phyloP scores from a whole-genome alignment of 1,284 basidiomycete species.

The Tilletia horrida region DNA sequence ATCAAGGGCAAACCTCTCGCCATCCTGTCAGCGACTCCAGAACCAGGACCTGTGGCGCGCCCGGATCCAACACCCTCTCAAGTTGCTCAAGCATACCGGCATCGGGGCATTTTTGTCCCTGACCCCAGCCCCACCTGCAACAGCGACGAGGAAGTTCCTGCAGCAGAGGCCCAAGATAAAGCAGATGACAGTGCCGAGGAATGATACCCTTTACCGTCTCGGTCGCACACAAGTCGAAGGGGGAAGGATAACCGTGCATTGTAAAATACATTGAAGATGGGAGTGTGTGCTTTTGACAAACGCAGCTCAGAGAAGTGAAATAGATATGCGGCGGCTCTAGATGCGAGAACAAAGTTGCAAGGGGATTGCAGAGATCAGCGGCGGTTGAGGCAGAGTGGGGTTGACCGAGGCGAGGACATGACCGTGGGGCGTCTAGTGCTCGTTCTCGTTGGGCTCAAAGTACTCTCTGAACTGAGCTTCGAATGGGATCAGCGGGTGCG shows the following conservation, averaged over 20 bases:
- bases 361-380: not conserved
- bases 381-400: not conserved
- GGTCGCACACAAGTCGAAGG: no score
- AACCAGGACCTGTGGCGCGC: not conserved
- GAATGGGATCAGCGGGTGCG: slow-evolving; percentile 42
- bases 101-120: not conserved
- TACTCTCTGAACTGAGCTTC: slow-evolving; percentile 45
- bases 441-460: slow-evolving; percentile 24
- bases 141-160: slow-evolving; percentile 8
- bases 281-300: not conserved
- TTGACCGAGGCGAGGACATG: not conserved
- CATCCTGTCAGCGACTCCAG: not conserved
- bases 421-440: not conserved
- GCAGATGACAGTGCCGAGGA: not conserved
- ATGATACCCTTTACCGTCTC: no score
- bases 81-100: slow-evolving; percentile 1
- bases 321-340: not conserved
- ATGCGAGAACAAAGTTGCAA: no score
- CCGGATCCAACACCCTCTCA: not conserved
- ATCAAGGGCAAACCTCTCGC: not conserved
- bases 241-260: no score
- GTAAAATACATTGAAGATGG: not conserved
- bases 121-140: not conserved
- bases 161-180: not conserved
- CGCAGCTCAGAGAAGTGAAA: not conserved